Percentiles rank a stretch among this genome's conserved stretches.
These are phyloP conservation scores for Acorus calamus DNA, from an alignment of 106 monocot species.

Conservation along the genomic window DNA sequence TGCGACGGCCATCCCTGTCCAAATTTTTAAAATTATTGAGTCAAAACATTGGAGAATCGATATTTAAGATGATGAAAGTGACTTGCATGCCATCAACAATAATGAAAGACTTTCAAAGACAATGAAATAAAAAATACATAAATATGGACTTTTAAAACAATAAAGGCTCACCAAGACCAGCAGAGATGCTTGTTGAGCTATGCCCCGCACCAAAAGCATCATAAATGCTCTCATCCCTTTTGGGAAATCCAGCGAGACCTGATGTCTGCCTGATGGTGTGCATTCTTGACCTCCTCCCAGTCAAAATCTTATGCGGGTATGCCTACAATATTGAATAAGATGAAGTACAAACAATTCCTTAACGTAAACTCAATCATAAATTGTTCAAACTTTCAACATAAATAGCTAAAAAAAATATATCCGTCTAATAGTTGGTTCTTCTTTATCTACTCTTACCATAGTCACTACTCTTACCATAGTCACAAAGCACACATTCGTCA, in stretches of 20 bases:
- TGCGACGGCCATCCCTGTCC: constrained; percentile 74
- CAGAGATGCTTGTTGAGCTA: constrained; percentile 91
- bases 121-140: neutral
- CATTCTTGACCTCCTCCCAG: constrained; percentile 73
- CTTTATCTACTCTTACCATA: too few species aligned
- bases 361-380: neutral
- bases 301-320: constrained; percentile 85
- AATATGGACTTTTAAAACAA: neutral
- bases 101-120: neutral
- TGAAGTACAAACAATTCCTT: neutral
- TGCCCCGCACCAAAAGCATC: constrained; percentile 90
- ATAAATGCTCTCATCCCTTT: constrained; percentile 71
- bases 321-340: constrained; percentile 24
- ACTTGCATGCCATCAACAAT: too few species aligned
- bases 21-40: neutral
- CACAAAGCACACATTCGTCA: too few species aligned
- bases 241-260: constrained; percentile 77
- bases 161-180: constrained; percentile 47
- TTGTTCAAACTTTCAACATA: too few species aligned
- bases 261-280: constrained; percentile 74
- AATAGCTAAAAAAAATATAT: too few species aligned
- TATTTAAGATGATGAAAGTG: too few species aligned
- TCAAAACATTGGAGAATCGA: too few species aligned
- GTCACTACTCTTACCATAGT: too few species aligned
- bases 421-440: too few species aligned